These are phyloP conservation scores for Trichoderma simmonsii DNA, from an alignment of 2,329 filamentous ascomycete species.

Conservation along the genomic window DNA sequence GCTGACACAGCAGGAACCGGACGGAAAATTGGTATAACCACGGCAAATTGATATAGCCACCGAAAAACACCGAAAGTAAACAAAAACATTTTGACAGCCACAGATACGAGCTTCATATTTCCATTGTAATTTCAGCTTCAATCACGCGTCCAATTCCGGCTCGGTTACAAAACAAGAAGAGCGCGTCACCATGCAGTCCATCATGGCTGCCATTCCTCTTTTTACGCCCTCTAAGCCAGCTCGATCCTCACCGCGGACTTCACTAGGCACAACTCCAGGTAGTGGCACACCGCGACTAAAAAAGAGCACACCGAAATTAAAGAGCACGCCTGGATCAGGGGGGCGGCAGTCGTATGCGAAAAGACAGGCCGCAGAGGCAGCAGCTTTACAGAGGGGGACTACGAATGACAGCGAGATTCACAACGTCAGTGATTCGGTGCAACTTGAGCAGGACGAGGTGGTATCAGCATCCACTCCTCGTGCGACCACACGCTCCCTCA, in stretches of 20 bases:
- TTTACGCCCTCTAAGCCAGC: neutral
- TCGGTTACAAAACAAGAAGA: neutral
- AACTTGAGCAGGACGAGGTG: conserved; percentile 2
- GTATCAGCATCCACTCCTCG: neutral
- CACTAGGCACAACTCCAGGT: neutral
- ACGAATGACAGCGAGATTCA: neutral
- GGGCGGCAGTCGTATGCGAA: neutral
- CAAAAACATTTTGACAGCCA: neutral
- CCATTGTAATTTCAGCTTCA: neutral
- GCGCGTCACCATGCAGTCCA: conserved; percentile 4
- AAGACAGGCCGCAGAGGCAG: neutral
- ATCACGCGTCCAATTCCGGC: neutral
- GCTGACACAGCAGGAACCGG: neutral
- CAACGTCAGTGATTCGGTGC: neutral
- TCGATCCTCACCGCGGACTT: neutral
- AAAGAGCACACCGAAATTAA: neutral
- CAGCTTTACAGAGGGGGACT: neutral
- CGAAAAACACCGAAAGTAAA: neutral
- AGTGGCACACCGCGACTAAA: neutral
- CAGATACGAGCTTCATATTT: neutral
- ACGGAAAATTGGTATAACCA: neutral
- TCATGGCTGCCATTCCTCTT: conserved; percentile 6
- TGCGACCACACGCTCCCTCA: neutral
- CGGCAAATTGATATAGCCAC: neutral
- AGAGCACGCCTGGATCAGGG: neutral